Conservation (phyloP, 768 basidiomycete genomes). For the Trametes gibbosa region DNA sequence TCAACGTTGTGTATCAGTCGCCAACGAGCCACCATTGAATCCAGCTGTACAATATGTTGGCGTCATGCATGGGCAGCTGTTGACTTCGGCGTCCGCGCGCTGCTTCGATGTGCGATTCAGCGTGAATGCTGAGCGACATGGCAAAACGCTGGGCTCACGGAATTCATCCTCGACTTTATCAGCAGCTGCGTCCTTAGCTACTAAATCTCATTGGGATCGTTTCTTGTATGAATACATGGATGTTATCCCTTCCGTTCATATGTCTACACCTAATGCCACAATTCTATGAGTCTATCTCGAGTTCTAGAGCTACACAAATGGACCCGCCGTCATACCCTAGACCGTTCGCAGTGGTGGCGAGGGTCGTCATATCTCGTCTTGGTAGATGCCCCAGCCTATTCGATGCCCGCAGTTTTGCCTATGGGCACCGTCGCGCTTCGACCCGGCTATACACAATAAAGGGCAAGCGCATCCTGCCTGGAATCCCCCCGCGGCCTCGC, state of each 20-base stretch:
- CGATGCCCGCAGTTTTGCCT: constrained; percentile 38
- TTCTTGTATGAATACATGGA: background rate
- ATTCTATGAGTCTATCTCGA: background rate
- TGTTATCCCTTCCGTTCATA: background rate
- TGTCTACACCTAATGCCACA: background rate
- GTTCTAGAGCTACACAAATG: background rate
- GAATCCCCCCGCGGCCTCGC: background rate
- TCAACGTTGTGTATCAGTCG: constrained; percentile 24
- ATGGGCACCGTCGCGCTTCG: constrained; percentile 28
- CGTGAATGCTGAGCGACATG: constrained; percentile 8
- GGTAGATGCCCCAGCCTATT: constrained; percentile 33
- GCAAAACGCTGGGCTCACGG: constrained; percentile 12
- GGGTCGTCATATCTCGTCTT: constrained; percentile 28
- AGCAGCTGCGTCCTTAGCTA: background rate
- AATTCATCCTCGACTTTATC: constrained; percentile 8
- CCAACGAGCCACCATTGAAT: constrained; percentile 31
- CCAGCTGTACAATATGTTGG: constrained; percentile 38
- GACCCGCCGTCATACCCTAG: background rate
- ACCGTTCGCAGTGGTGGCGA: background rate
- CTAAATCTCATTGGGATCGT: background rate
- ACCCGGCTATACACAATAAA: constrained; percentile 40
- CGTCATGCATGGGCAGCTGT: too few species aligned
- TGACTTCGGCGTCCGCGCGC: too few species aligned
- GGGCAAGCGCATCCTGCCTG: constrained; percentile 25
- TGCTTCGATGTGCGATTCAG: too few species aligned